Percentiles rank a stretch among this genome's conserved stretches.
Evolutionary conservation across 331 rosid species (phyloP).

Genomic region (Rhamnella rubrinervis): DNA sequence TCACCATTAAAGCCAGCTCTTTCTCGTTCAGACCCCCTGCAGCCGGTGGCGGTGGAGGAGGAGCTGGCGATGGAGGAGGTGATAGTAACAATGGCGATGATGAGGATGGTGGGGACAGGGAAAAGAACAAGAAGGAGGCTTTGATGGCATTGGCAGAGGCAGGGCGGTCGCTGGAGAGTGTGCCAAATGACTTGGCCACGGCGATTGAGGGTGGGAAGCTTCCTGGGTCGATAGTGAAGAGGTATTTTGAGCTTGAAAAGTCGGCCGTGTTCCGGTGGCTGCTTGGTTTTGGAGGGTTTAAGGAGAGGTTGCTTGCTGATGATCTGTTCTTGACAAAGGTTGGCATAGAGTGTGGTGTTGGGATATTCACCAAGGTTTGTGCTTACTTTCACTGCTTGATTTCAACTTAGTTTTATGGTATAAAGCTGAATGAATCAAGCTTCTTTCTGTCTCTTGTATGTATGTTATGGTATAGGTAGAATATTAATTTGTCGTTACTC

Average conservation of each 20-base stretch:
- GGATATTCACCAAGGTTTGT: conserved; percentile 79
- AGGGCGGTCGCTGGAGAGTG: conserved; percentile 60
- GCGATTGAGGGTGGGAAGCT: conserved; percentile 65
- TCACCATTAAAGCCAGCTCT: conserved; percentile 6
- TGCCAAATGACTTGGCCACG: conserved; percentile 67
- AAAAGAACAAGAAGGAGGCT: conserved; percentile 63
- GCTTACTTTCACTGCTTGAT: not conserved
- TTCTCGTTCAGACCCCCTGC: conserved; percentile 9
- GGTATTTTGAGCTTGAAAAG: conserved; percentile 71
- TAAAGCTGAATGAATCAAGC: not conserved
- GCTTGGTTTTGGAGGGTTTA: conserved; percentile 75
- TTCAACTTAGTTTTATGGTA: not conserved
- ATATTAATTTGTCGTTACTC: not conserved
- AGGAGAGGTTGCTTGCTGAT: conserved; percentile 88
- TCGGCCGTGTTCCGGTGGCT: conserved; percentile 60
- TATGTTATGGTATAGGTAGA: no score
- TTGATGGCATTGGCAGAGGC: conserved; percentile 55
- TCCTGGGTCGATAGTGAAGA: conserved; percentile 65
- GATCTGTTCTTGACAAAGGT: conserved; percentile 85
- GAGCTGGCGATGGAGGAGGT: conserved; percentile 12
- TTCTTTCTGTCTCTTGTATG: no score
- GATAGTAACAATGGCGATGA: not conserved
- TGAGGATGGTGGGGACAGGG: conserved; percentile 50
- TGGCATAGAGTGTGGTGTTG: conserved; percentile 84
- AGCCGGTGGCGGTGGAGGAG: conserved; percentile 28